Percentiles rank a stretch among this genome's conserved stretches.
These are phyloP conservation scores for Chlamydomonas reinhardtii DNA, from an alignment of 163 green algal genomes.

Conservation along the genomic window DNA sequence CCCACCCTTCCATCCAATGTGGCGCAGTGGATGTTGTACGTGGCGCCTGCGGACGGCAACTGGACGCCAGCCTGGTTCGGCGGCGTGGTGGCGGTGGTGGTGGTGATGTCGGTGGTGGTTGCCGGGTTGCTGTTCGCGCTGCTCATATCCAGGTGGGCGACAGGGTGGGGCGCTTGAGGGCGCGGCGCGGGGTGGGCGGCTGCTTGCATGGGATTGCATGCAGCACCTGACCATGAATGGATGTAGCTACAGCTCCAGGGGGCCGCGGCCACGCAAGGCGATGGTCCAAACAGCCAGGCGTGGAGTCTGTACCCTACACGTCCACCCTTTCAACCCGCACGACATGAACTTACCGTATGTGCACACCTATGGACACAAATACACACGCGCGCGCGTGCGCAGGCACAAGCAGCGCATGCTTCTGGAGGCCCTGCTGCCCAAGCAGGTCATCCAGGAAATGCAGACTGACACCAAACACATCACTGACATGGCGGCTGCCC, in stretches of 20 bases:
- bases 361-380: no score
- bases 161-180: no score
- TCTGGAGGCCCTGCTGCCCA: conserved; percentile 32
- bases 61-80: neutral
- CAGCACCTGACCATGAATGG: no score
- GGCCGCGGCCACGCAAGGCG: no score
- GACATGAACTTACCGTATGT: no score
- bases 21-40: neutral
- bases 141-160: neutral
- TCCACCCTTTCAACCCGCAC: no score
- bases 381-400: neutral
- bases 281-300: no score
- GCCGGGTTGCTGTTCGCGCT: neutral
- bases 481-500: no score
- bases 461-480: neutral
- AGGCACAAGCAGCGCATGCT: conserved; percentile 31
- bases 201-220: neutral
- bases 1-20: no score
- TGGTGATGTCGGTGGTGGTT: neutral
- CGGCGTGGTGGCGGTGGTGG: neutral
- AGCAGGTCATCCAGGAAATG: conserved; percentile 24
- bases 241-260: no score
- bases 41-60: neutral
- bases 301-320: no score
- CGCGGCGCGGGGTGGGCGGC: neutral